Base-by-base conservation (phyloP, 2,329 filamentous ascomycete species). In the Helicocarpus griseus region DNA sequence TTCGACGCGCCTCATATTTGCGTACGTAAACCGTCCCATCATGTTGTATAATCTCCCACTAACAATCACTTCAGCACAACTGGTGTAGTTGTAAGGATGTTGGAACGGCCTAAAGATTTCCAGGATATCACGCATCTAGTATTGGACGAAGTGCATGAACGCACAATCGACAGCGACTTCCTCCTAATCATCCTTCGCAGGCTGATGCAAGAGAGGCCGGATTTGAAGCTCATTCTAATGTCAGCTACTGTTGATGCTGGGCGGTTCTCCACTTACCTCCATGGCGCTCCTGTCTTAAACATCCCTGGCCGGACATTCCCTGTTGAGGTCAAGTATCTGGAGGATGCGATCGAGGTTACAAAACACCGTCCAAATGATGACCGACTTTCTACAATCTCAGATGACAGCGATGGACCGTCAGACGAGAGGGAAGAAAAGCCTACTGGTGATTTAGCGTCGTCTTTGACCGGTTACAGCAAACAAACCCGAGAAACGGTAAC, bases 131-230 rank as follows among this genome's bases (percentile, higher is more conserved):
- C 91, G 0, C 93, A 97, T 70, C 73, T 98, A 54, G 83, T 98
- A 43, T 82, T 98, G n/a, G 93, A 98, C 63, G 93, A 98, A 69
- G 91, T 97, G 2, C 93, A 98, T 64, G 93, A 98, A 67, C 83
- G 91, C 55, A 87, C 89, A 11, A 97, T 98, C 59, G 93, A 98
- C 65, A 95, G 90, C 52, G 93, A 98, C 66, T 96, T 98, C 65
- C 75, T 98, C 31, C 77, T 98, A 14, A 93, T 98, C 59, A 87
- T 97, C 1, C 77, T 98, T 48, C 88, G 88, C 63, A 86, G 90
- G 56, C 74, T 98, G 3, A 79, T 96, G 71, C 67, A 79, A 28
- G 80, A 80, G 58, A 80, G 91, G 50, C 85, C 84, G 54, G 87
- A 95, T 57, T 75, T 98, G 48, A 97, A 95, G 69, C 86, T 98